Evolutionary conservation across 2,329 filamentous ascomycete species (phyloP).

Genomic region (Ascochyta viciae-villosae): DNA sequence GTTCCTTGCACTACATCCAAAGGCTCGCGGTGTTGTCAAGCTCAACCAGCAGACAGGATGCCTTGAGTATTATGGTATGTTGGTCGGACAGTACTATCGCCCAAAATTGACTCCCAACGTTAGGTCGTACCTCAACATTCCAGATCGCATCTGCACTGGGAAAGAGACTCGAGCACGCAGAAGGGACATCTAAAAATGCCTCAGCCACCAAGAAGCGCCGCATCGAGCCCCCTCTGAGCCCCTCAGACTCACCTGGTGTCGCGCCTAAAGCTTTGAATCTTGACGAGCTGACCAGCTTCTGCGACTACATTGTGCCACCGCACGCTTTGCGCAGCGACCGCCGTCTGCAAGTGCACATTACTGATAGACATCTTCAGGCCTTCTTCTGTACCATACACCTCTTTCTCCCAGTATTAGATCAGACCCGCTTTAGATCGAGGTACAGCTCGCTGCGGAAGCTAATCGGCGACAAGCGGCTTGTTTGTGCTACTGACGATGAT

Average conservation of each 20-base stretch:
- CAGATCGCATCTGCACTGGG: background rate
- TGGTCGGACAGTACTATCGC: background rate
- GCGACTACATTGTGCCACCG: background rate
- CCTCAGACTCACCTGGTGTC: background rate
- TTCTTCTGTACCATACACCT: conserved; percentile 1
- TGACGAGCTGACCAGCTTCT: background rate
- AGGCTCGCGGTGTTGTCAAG: background rate
- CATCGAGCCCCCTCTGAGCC: background rate
- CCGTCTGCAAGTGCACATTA: background rate
- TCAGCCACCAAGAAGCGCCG: background rate
- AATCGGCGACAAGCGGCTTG: background rate
- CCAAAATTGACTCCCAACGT: background rate
- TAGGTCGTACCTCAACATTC: background rate
- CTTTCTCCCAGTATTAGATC: background rate
- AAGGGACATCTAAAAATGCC: background rate
- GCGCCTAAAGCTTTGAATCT: background rate
- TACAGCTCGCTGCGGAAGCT: background rate
- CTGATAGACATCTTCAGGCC: conserved; percentile 1
- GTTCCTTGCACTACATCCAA: background rate
- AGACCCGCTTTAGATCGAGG: background rate
- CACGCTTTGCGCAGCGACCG: background rate
- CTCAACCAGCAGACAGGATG: conserved; percentile 3
- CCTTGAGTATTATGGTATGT: conserved; percentile 4
- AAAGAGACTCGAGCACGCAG: background rate
- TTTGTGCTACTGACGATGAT: background rate